Conservation (phyloP, 2,329 filamentous ascomycete species). For the Fusarium sp. region DNA sequence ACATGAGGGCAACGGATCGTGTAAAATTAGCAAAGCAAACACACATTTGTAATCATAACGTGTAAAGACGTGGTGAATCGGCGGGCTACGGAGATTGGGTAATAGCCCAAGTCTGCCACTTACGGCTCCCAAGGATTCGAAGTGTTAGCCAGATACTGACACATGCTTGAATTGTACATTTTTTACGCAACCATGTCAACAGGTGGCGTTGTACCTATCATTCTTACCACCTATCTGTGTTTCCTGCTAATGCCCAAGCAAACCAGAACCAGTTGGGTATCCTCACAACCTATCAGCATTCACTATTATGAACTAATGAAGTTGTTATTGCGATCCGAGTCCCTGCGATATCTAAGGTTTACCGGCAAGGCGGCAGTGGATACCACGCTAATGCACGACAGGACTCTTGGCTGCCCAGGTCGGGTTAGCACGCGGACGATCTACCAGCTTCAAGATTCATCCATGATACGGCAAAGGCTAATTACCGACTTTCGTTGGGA, state of each 20-base stretch:
- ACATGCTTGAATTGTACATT: neutral
- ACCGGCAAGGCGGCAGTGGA: neutral
- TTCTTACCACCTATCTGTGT: neutral
- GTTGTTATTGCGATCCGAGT: neutral
- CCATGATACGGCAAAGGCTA: neutral
- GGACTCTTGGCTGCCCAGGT: neutral
- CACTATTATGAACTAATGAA: neutral
- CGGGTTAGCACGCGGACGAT: neutral
- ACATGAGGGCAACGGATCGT: neutral
- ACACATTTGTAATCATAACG: neutral
- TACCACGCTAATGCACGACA: neutral
- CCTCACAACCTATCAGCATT: neutral
- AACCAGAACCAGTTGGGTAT: neutral
- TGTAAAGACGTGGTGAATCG: neutral
- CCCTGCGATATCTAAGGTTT: neutral
- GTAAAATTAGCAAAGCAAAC: fast-evolving
- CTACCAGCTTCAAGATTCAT: neutral
- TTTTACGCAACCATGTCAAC: neutral
- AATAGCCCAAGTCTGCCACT: neutral
- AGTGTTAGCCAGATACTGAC: neutral
- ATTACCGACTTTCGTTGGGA: neutral
- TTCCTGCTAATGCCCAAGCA: neutral
- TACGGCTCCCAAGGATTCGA: neutral
- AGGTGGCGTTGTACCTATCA: neutral
- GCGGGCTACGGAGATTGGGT: neutral